Evolutionary conservation across 129 eudicot species (phyloP), one percentile per base, ranked within the genome.

Genomic region (Chrysanthemum lavandulifolium): DNA sequence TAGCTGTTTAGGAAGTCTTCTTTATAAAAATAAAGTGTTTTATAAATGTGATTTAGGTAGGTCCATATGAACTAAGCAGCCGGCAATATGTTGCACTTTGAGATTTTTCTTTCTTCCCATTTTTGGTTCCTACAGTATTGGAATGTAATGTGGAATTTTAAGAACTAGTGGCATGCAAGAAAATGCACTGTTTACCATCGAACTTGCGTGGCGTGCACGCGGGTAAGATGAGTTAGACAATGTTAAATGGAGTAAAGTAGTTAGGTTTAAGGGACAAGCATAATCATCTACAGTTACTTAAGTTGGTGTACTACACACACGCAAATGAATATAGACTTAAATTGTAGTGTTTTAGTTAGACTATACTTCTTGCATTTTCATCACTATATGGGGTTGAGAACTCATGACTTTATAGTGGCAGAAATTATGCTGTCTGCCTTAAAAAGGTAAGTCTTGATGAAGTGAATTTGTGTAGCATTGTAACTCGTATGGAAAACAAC

Each of bases 31-130:
- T 10, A 23, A 52, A 49, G 21, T 73, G 77, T 62, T 77, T 83
- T 55, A 80, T 79, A 53, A 76, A 65, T 56, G 47, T 75, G 83
- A 82, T 29, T 25, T 13, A 16, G 14, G 66, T 72, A 78, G 88
- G 86, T 81, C 53, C 48, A 53, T 50, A 68, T 82, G 83, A 78
- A 78, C 76, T 75, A 76, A 83, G 88, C 86, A 33, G 88, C 88
- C 88, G 81, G 83, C 85, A 59, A 67, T 11, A 27, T 48, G 53
- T 31, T 53, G 48, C 51, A 68, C 31, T 13, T 16, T 68, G 75
- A 18, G 48, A 47, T 43, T 8, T 51, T 62, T 69, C 48, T 62
- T 68, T 63, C 47, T 36, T 62, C 21, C 49, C 13, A 63, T 15
- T 65, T 49, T 69, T 68, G 53, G 0, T 62, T 75, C 69, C 73